Conservation (phyloP, 805 yeast genomes). For the Nakazawaea ambrosiae region DNA sequence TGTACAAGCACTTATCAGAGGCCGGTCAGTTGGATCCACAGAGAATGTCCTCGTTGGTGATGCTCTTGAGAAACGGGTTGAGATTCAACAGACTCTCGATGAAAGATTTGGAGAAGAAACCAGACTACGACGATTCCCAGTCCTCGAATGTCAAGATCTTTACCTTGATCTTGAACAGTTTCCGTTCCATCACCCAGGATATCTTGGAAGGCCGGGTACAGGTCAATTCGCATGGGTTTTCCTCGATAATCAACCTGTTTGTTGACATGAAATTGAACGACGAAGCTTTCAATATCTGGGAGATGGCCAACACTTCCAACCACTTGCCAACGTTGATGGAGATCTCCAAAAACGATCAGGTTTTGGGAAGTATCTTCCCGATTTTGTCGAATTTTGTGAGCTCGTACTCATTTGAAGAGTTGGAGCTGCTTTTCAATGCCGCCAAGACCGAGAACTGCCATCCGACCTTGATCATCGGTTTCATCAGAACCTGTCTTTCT, state of each 20-base stretch:
- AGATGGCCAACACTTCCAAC: constrained; percentile 39
- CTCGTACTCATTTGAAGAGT: constrained; percentile 42
- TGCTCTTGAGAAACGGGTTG: constrained; percentile 46
- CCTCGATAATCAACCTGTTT: constrained; percentile 50
- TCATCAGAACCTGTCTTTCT: constrained; percentile 65
- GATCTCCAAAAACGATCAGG: constrained; percentile 53
- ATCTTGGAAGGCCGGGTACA: constrained; percentile 34
- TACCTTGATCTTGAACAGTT: constrained; percentile 38
- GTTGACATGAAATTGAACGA: constrained; percentile 53
- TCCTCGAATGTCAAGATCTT: constrained; percentile 47
- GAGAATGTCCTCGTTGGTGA: constrained; percentile 42
- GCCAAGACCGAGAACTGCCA: constrained; percentile 26
- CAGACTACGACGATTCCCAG: constrained; percentile 50
- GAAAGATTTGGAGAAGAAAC: constrained; percentile 48
- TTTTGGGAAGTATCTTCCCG: constrained; percentile 64
- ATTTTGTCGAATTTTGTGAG: constrained; percentile 48
- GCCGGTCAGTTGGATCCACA: constrained; percentile 40
- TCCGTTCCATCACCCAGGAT: constrained; percentile 46
- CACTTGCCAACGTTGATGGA: constrained; percentile 27
- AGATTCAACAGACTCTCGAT: constrained; percentile 49
- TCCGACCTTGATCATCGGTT: constrained; percentile 54
- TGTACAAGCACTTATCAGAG: constrained; percentile 39
- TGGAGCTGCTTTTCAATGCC: constrained; percentile 45
- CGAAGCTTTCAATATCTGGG: constrained; percentile 70
- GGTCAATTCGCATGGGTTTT: constrained; percentile 46